phyloP scores from a whole-genome alignment of 2,329 filamentous ascomycete genomes.

The Diaporthe sp. region DNA sequence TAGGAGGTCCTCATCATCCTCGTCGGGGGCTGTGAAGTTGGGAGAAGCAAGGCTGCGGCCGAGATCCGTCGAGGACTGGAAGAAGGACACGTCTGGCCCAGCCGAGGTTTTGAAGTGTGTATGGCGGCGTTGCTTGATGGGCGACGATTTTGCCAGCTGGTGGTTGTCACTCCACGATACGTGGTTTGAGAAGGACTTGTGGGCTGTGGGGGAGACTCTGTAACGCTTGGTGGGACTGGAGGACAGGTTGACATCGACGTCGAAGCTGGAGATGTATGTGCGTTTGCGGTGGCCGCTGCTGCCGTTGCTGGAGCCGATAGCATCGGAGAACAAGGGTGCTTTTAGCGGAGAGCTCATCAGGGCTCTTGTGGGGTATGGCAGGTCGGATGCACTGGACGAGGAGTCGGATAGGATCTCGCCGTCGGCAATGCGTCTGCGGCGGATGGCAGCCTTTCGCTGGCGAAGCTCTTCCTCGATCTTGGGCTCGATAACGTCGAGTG shows the following conservation, averaged over 20 bases:
- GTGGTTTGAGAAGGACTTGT: constrained; percentile 70
- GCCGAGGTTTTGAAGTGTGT: constrained; percentile 80
- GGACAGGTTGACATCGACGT: constrained; percentile 62
- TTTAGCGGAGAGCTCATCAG: constrained; percentile 90
- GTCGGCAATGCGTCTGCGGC: constrained; percentile 77
- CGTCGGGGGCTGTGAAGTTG: constrained; percentile 74
- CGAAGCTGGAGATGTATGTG: constrained; percentile 72
- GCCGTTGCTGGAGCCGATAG: constrained; percentile 78
- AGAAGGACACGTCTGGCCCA: constrained; percentile 83
- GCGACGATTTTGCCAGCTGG: constrained; percentile 87
- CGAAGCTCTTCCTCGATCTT: constrained; percentile 82
- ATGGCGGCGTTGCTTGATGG: constrained; percentile 82
- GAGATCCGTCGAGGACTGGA: constrained; percentile 78
- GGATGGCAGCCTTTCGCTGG: constrained; percentile 48
- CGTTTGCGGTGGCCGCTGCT: constrained; percentile 77
- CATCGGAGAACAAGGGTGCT: constrained; percentile 86
- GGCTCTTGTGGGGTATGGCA: constrained; percentile 75
- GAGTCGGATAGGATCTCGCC: constrained; percentile 88
- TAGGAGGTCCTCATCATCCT: constrained; percentile 88
- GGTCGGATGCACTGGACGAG: constrained; percentile 85
- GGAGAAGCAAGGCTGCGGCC: constrained; percentile 73
- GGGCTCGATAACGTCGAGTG: constrained; percentile 87
- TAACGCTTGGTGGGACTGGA: constrained; percentile 78
- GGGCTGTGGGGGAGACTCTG: constrained; percentile 73
- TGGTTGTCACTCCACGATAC: constrained; percentile 83